phyloP scores from a whole-genome alignment of 257 asterid genomes.

The Pogostemon cablin region DNA sequence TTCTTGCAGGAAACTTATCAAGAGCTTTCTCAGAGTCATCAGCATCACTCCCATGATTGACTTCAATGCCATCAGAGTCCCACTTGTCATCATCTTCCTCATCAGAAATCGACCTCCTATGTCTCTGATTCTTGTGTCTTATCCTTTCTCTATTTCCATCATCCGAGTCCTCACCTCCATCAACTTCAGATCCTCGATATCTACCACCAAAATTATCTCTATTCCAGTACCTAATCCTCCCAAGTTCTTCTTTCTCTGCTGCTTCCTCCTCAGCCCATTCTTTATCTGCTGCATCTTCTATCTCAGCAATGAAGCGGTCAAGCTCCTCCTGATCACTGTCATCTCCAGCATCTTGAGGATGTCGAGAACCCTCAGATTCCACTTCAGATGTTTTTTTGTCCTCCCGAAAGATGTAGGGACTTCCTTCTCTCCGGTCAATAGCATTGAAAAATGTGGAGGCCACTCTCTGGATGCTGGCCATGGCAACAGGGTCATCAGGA shows the following conservation, averaged over 20 bases:
- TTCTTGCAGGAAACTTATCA: slow-evolving; percentile 32
- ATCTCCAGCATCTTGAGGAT: slow-evolving; percentile 55
- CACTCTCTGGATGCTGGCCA: slow-evolving; percentile 98
- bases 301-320: slow-evolving; percentile 90
- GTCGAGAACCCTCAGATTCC: slow-evolving; percentile 40
- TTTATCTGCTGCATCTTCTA: slow-evolving; percentile 94
- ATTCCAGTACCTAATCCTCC: slow-evolving; percentile 73
- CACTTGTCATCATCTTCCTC: slow-evolving; percentile 50
- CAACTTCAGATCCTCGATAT: slow-evolving; percentile 49
- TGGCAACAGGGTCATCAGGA: slow-evolving; percentile 96
- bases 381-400: slow-evolving; percentile 45
- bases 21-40: slow-evolving; percentile 39
- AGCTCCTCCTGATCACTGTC: slow-evolving; percentile 99
- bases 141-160: slow-evolving; percentile 49
- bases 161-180: slow-evolving; percentile 52
- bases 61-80: slow-evolving; percentile 45
- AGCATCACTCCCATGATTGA: slow-evolving; percentile 34
- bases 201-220: slow-evolving; percentile 65
- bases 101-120: slow-evolving; percentile 41
- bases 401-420: slow-evolving; percentile 82
- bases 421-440: slow-evolving; percentile 86
- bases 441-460: slow-evolving; percentile 99
- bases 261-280: slow-evolving; percentile 98
- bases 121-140: slow-evolving; percentile 48
- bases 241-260: slow-evolving; percentile 77